These are phyloP conservation scores for Zymoseptoria passerinii DNA, from an alignment of 2,329 filamentous ascomycete species.

Conservation along the genomic window DNA sequence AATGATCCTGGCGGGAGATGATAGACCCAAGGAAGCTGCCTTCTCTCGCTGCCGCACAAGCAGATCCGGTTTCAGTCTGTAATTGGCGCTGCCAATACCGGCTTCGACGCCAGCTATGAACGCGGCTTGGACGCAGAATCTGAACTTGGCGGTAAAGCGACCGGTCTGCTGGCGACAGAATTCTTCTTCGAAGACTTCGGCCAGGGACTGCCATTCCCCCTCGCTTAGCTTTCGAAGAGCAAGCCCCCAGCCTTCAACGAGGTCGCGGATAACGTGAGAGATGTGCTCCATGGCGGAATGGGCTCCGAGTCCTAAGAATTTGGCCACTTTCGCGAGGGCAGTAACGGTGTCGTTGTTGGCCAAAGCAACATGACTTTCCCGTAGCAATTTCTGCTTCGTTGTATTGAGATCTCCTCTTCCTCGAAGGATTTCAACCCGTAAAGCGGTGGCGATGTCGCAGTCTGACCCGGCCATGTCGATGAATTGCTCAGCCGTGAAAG, in stretches of 20 bases:
- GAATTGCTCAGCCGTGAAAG: slow-evolving; percentile 1
- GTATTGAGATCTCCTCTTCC: not conserved
- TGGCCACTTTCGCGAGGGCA: not conserved
- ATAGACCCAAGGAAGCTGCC: slow-evolving; percentile 4
- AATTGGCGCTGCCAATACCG: slow-evolving; percentile 3
- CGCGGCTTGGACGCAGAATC: too few species aligned
- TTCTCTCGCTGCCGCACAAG: slow-evolving; percentile 3
- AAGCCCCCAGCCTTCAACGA: slow-evolving; percentile 7
- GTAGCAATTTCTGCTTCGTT: not conserved
- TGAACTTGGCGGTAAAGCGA: too few species aligned
- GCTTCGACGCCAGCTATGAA: slow-evolving; percentile 10
- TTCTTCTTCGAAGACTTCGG: slow-evolving; percentile 1
- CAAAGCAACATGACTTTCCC: not conserved
- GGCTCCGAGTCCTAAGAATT: slow-evolving; percentile 1
- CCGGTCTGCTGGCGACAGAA: not conserved
- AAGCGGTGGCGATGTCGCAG: not conserved
- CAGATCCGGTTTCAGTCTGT: slow-evolving; percentile 1
- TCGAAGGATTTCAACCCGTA: slow-evolving; percentile 1
- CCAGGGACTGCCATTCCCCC: slow-evolving; percentile 2
- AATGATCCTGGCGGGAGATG: slow-evolving; percentile 6
- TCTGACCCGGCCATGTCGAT: not conserved
- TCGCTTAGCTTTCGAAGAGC: not conserved
- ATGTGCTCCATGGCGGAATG: slow-evolving; percentile 2
- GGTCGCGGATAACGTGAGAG: slow-evolving; percentile 5
- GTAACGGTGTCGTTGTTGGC: not conserved